Conservation (phyloP, 768 basidiomycete genomes). For the Russula emetica region DNA sequence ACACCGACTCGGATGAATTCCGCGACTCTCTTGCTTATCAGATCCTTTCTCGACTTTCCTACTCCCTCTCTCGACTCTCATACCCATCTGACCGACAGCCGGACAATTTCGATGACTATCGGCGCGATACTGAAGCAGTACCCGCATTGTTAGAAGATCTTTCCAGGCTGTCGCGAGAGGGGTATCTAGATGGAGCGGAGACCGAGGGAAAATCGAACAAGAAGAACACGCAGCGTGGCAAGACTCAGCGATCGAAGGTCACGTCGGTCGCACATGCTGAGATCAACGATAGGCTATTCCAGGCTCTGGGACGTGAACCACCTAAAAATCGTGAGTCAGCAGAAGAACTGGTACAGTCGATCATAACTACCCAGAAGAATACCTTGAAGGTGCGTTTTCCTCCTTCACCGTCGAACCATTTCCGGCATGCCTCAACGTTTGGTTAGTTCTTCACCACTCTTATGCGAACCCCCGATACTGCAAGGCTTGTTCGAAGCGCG, state of each 20-base stretch:
- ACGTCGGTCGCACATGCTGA: background rate
- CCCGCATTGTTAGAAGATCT: slow-evolving; percentile 10
- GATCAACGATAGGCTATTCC: slow-evolving; percentile 6
- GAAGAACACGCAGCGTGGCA: background rate
- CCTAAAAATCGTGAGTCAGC: slow-evolving; percentile 4
- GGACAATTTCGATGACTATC: background rate
- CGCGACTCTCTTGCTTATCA: background rate
- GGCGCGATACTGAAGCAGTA: background rate
- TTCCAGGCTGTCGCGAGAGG: background rate
- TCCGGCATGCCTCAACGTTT: background rate
- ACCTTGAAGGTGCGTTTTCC: slow-evolving; percentile 7
- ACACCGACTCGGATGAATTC: background rate
- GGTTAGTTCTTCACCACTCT: slow-evolving; percentile 1
- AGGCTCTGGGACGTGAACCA: background rate
- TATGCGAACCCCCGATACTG: background rate
- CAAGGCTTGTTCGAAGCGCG: background rate
- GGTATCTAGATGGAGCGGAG: background rate
- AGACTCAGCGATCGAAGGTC: background rate
- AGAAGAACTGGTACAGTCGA: background rate
- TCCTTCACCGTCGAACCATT: background rate
- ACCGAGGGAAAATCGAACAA: background rate
- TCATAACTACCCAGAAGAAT: slow-evolving; percentile 3
- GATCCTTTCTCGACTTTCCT: slow-evolving; percentile 9
- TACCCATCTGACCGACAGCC: slow-evolving; percentile 6
- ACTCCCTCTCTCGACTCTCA: background rate